Evolutionary conservation across 2,329 filamentous ascomycete species (phyloP), one percentile per base, ranked within the genome.

Genomic region (Colletotrichum lupini): DNA sequence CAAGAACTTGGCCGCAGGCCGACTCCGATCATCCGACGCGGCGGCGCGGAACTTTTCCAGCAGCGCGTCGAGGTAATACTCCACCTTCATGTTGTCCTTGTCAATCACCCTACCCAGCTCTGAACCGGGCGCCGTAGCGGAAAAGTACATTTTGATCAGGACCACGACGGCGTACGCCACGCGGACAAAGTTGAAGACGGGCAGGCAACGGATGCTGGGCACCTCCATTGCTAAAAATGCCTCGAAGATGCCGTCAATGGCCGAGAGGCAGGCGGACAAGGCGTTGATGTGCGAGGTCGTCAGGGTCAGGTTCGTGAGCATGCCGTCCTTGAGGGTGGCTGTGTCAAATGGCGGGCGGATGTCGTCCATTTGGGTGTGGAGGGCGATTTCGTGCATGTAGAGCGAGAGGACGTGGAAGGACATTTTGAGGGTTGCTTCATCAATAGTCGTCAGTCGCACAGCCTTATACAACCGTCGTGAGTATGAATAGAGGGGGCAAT

Each of bases 331-430:
- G 35, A 88, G 78, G 58, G 83, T 80, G 9, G 85, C 84, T n/a
- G 84, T 82, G 78, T 83, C 85, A 77, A 85, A 85, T 8, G 85
- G 85, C 24, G 84, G 84, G 73, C 78, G 83, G 77, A 89, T 87
- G 30, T 91, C 89, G 24, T 84, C 85, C 72, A 88, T 87, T 68
- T 93, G 90, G 9, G 89, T 85, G 75, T 94, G 91, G 75, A 95
- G 89, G 3, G 90, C 91, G 67, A 94, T 90, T 81, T 95, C 94
- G 79, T 95, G 92, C 84, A 95, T 91, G 79, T 93, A 95, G 3
- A 95, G 84, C 74, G 87, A 92, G 46, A 94, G 80, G 2, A 92
- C 88, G 75, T 92, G 85, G 76, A 94, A 91, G 73, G 89, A 89
- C 76, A 95, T 87, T 22, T 85, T 83, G 58, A 95, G 84, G 0